These are phyloP conservation scores for Diaporthe amygdali DNA, from an alignment of 2,329 filamentous ascomycete species.

Conservation along the genomic window DNA sequence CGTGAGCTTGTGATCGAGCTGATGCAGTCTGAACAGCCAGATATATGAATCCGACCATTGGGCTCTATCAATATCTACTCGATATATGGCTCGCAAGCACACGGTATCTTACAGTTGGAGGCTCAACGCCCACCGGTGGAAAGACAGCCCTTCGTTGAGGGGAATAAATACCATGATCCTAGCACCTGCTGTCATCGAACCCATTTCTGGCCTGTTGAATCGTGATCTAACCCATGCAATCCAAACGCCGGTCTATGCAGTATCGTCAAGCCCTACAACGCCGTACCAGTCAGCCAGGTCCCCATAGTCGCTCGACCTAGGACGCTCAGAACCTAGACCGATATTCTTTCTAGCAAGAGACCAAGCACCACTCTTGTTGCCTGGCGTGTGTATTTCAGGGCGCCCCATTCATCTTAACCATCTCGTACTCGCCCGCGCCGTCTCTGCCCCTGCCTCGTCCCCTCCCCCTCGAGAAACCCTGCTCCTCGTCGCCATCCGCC, in stretches of 20 bases:
- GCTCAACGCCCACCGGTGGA: neutral
- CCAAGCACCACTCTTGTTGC: neutral
- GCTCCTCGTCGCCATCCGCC: conserved; percentile 47
- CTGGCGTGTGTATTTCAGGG: neutral
- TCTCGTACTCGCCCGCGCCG: conserved; percentile 68
- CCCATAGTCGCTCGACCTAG: neutral
- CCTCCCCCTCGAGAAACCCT: conserved; percentile 55
- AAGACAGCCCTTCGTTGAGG: neutral
- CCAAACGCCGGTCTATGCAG: conserved; percentile 21
- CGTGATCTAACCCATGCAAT: neutral
- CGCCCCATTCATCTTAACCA: conserved; percentile 58
- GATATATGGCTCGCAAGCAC: neutral
- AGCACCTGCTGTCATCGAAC: neutral
- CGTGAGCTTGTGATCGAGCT: neutral
- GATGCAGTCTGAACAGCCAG: neutral
- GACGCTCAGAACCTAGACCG: neutral
- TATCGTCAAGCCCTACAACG: conserved; percentile 13
- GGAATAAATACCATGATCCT: neutral
- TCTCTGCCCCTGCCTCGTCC: conserved; percentile 59
- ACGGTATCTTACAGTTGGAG: neutral
- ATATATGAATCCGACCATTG: neutral
- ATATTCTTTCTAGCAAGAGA: neutral
- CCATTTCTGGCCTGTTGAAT: neutral
- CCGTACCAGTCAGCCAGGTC: conserved; percentile 13
- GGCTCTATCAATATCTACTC: neutral